phyloP scores from a whole-genome alignment of 1,284 basidiomycete genomes.

The Trichosporon sp. region DNA sequence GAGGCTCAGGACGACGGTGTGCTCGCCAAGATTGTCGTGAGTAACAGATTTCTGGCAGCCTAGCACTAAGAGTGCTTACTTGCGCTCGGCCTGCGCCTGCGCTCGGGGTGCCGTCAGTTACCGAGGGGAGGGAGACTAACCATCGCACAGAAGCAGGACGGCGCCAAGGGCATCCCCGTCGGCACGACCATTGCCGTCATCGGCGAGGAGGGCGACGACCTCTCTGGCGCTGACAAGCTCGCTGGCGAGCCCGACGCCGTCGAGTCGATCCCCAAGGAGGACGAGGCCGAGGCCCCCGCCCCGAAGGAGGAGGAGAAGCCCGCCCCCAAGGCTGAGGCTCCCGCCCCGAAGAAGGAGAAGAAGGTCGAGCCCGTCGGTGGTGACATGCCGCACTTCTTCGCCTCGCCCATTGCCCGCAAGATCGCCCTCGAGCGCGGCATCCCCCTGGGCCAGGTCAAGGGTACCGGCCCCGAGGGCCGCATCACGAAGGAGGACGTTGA shows the following conservation, averaged over 20 bases:
- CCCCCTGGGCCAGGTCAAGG: constrained; percentile 87
- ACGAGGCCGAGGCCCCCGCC: constrained; percentile 30
- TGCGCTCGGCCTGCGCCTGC: not conserved
- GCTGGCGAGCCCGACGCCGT: constrained; percentile 61
- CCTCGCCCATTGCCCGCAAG: constrained; percentile 93
- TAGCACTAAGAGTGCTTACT: not conserved
- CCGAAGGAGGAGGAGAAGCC: constrained; percentile 28
- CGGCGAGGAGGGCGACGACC: constrained; percentile 90
- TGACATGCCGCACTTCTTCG: constrained; percentile 75
- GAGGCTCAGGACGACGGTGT: constrained; percentile 97
- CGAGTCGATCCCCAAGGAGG: constrained; percentile 53
- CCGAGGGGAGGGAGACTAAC: constrained; percentile 17
- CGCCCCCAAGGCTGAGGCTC: constrained; percentile 53
- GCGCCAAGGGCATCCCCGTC: constrained; percentile 82
- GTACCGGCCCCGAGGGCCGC: constrained; percentile 89
- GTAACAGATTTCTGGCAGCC: constrained; percentile 32
- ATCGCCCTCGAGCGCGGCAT: constrained; percentile 94
- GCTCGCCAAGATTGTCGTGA: constrained; percentile 77
- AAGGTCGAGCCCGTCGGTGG: constrained; percentile 29
- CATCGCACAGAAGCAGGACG: constrained; percentile 61
- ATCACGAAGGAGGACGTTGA: constrained; percentile 95
- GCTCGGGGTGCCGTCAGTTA: not conserved
- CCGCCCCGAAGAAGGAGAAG: constrained; percentile 18
- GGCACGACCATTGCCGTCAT: constrained; percentile 86
- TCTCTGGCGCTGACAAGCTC: constrained; percentile 76